Percentiles rank a stretch among this genome's conserved stretches.
Conservation (phyloP, 75 land plant species). For the Ceratopteris richardii region DNA sequence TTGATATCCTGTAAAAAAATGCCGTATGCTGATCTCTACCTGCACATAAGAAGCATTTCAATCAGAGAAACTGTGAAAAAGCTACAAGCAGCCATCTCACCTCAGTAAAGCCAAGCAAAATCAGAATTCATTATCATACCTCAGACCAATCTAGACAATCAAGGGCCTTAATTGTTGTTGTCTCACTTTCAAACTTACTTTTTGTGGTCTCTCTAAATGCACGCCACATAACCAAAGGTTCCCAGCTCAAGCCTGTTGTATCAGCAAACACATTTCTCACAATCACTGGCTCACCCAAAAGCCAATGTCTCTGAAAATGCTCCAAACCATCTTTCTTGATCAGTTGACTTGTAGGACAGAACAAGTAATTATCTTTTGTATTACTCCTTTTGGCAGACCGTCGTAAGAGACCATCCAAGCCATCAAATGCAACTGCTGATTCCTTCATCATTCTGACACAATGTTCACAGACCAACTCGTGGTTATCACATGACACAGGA, state of each 20-base stretch:
- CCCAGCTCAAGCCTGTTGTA: conserved; percentile 61
- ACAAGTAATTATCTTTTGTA: conserved; percentile 48
- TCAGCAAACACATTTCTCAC: conserved; percentile 59
- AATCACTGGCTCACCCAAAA: conserved; percentile 71
- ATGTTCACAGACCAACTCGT: not conserved
- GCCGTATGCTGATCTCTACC: conserved; percentile 63
- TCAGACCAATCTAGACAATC: conserved; percentile 84
- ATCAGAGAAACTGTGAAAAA: not conserved
- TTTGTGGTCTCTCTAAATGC: conserved; percentile 46
- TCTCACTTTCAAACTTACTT: conserved; percentile 27
- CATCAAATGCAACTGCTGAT: not conserved
- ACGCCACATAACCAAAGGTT: conserved; percentile 76
- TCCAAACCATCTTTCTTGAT: conserved; percentile 30
- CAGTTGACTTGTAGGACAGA: conserved; percentile 37
- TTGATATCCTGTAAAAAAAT: conserved; percentile 72
- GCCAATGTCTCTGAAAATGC: conserved; percentile 86
- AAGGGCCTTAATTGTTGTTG: conserved; percentile 42
- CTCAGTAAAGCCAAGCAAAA: not conserved
- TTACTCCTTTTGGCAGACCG: conserved; percentile 47
- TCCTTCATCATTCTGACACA: not conserved
- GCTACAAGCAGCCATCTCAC: not conserved
- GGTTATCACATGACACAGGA: not conserved
- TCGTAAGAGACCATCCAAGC: conserved; percentile 15
- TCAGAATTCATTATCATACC: conserved; percentile 28
- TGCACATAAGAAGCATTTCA: conserved; percentile 20